Base-by-base conservation (phyloP, 179 eudicot genomes). In the Silene coronaria region DNA sequence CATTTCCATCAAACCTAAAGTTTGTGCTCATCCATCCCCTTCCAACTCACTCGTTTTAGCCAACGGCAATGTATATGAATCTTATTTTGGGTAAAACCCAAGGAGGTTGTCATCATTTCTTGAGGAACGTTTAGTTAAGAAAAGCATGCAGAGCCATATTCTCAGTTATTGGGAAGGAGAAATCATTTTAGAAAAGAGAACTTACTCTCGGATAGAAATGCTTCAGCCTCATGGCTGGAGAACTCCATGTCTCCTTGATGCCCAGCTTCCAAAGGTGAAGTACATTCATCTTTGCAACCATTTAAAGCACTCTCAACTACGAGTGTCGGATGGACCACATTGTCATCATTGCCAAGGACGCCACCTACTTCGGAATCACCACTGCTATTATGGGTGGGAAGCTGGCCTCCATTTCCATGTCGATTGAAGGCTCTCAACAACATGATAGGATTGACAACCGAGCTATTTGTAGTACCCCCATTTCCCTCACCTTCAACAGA, bases 161-260 rank as follows among this genome's bases (percentile, higher is more conserved):
- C 45, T 53, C 72, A 17, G 36, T 45, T 42, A 24, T 69, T 2
- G 48, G 68, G 48, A 32, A 16, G 46, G 55, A 55, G 16, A 23
- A 66, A 36, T 27, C 10, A 28, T 26, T 57, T 67, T 21, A 36
- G 64, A 72, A 67, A 13, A 48, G 67, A 76, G 45, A 71, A 60
- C 96, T 30, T 89, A 92, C 96, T 89, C 76, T 82, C 85, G 9
- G 88, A 79, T 30, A 90, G 91, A 87, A 92, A 90, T 80, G 90
- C 92, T 84, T 84, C 84, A 22, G 96, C 96, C 72, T 78, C 84
- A 57, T 76, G 71, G 74, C 87, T 83, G 57, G 88, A 81, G 74
- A 89, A 84, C 26, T 58, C 67, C 72, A 72, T 19, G 70, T 72
- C 75, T 66, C 72, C 76, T 69, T 58, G 76, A 76, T 61, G 65